phyloP scores from a whole-genome alignment of 495 filamentous ascomycete genomes.

The Penicillium simplicissimum region DNA sequence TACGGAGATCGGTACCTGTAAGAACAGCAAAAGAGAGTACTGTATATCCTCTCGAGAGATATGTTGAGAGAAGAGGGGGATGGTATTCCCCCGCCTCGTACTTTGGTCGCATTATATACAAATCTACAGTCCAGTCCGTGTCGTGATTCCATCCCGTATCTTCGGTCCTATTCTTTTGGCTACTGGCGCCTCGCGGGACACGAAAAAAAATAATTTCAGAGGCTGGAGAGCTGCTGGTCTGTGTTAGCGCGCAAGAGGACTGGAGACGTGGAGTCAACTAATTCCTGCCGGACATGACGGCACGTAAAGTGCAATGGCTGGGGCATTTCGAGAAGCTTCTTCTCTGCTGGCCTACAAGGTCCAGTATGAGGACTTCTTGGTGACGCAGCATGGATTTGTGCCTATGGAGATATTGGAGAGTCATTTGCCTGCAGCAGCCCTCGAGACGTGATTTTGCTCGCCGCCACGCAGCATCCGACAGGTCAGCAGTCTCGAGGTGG shows the following conservation, averaged over 20 bases:
- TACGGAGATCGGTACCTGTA: neutral
- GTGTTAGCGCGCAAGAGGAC: conserved; percentile 37
- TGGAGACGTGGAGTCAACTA: conserved; percentile 27
- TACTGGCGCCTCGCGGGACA: conserved; percentile 22
- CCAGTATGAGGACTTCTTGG: neutral
- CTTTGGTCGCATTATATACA: neutral
- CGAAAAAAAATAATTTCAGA: conserved; percentile 24
- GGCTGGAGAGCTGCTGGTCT: conserved; percentile 39
- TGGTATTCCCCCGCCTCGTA: neutral
- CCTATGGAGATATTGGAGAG: too few relatives aligned
- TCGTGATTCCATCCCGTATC: neutral
- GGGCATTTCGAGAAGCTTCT: conserved; percentile 25
- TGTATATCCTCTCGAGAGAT: neutral
- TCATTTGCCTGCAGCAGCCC: neutral
- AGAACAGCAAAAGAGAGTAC: neutral
- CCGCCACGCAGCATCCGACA: conserved; percentile 1
- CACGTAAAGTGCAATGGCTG: conserved; percentile 1
- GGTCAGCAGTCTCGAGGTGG: conserved; percentile 19
- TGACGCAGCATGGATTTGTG: neutral
- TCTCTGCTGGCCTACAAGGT: neutral
- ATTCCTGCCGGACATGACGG: conserved; percentile 14
- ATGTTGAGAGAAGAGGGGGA: neutral
- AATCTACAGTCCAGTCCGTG: neutral
- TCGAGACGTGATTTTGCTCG: neutral
- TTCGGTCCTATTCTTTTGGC: conserved; percentile 12